Percentiles rank a stretch among this genome's conserved stretches.
Evolutionary conservation across 768 basidiomycete species (phyloP).

Genomic region (Tulasnella sp.): DNA sequence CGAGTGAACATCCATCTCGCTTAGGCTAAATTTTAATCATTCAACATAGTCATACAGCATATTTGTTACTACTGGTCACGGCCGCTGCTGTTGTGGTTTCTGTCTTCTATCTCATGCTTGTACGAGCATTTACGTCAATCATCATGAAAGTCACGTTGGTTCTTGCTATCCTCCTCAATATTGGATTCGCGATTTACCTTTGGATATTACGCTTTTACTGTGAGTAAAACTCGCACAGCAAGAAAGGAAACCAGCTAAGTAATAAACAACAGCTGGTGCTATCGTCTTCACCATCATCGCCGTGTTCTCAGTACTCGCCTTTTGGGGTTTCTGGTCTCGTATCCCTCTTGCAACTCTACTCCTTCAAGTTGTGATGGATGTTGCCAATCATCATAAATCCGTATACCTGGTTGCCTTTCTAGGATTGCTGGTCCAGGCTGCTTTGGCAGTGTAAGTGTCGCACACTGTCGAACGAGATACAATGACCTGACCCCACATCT

Average conservation of each 20-base stretch:
- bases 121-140: slow-evolving; percentile 53
- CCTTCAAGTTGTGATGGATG: slow-evolving; percentile 71
- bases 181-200: slow-evolving; percentile 37
- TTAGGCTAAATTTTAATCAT: slow-evolving; percentile 1
- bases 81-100: slow-evolving; percentile 57
- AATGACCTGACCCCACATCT: slow-evolving; percentile 14
- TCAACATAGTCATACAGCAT: slow-evolving; percentile 59
- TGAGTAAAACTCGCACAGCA: slow-evolving; percentile 26
- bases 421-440: slow-evolving; percentile 59
- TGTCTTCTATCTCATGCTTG: slow-evolving; percentile 50
- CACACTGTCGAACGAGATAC: neutral
- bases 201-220: slow-evolving; percentile 60
- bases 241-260: neutral
- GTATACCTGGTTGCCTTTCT: slow-evolving; percentile 67
- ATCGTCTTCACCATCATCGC: slow-evolving; percentile 67
- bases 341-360: slow-evolving; percentile 70
- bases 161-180: slow-evolving; percentile 31
- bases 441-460: slow-evolving; percentile 45
- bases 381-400: slow-evolving; percentile 67
- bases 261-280: slow-evolving; percentile 46
- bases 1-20: neutral
- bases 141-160: slow-evolving; percentile 70
- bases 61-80: slow-evolving; percentile 61
- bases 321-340: slow-evolving; percentile 55
- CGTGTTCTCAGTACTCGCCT: slow-evolving; percentile 56